Evolutionary conservation across 495 filamentous ascomycete genomes (phyloP).

Genomic region (Glarea lozoyensis): DNA sequence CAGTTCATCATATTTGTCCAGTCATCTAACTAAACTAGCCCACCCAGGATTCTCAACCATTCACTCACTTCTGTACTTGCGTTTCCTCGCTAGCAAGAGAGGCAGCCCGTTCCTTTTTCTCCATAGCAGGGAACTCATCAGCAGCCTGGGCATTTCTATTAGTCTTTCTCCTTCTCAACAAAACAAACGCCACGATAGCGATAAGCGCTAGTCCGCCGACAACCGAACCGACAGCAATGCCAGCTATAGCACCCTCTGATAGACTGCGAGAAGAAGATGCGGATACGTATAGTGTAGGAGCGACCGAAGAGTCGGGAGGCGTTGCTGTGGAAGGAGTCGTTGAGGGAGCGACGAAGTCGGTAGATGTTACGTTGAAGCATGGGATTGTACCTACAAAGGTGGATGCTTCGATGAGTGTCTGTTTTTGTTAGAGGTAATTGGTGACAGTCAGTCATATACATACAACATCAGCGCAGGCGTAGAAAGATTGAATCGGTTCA

Average conservation of each 20-base stretch:
- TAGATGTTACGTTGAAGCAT: conserved; percentile 41
- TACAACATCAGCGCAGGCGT: conserved; percentile 39
- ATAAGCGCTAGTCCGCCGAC: conserved; percentile 26
- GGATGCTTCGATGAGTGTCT: conserved; percentile 31
- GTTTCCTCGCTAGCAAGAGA: background rate
- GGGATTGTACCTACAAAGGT: conserved; percentile 31
- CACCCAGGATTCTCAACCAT: too few species aligned
- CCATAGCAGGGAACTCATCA: background rate
- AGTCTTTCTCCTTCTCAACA: background rate
- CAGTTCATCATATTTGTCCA: too few species aligned
- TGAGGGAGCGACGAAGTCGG: conserved; percentile 24
- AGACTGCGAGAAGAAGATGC: conserved; percentile 22
- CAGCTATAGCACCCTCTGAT: conserved; percentile 35
- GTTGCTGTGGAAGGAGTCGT: conserved; percentile 9
- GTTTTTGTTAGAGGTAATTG: background rate
- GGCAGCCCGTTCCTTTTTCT: background rate
- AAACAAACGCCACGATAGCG: conserved; percentile 1
- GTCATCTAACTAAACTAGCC: too few species aligned
- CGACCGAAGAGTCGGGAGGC: conserved; percentile 5
- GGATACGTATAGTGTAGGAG: background rate
- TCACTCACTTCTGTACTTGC: background rate
- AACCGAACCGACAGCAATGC: conserved; percentile 37
- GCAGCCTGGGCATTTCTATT: background rate
- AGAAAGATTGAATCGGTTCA: conserved; percentile 38
- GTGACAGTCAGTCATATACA: background rate